These are phyloP conservation scores for Neurospora tetraspora DNA, from an alignment of 495 filamentous ascomycete species.

Conservation along the genomic window DNA sequence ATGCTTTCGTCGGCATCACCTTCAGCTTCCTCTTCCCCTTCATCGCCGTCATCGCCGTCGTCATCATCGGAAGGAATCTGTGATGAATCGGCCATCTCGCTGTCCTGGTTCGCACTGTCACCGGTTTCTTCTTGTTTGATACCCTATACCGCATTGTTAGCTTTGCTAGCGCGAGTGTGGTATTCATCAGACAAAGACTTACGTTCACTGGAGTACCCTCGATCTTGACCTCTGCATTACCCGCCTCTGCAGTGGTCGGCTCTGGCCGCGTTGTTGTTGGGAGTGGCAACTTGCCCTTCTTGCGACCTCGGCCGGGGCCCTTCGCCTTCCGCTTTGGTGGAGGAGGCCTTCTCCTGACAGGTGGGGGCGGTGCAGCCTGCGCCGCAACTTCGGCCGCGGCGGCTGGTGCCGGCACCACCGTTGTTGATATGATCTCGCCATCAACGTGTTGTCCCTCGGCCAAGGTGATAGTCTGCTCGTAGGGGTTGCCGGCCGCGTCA, in stretches of 20 bases:
- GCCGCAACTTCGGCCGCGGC: constrained; percentile 15
- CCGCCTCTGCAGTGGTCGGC: constrained; percentile 19
- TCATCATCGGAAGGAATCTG: constrained; percentile 50
- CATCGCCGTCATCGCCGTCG: constrained; percentile 36
- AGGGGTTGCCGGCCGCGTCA: constrained; percentile 68
- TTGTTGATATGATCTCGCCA: constrained; percentile 62
- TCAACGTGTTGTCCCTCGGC: constrained; percentile 73
- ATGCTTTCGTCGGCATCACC: constrained; percentile 27
- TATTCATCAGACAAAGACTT: constrained; percentile 1
- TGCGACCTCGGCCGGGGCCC: constrained; percentile 55
- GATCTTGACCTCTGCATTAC: constrained; percentile 8
- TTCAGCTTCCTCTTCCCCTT: constrained; percentile 29
- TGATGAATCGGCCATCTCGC: constrained; percentile 42
- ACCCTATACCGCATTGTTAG: constrained; percentile 13
- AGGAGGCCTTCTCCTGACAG: constrained; percentile 51
- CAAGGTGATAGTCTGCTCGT: constrained; percentile 70
- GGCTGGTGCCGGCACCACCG: constrained; percentile 30
- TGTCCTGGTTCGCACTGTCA: constrained; percentile 28
- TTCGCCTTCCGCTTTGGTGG: constrained; percentile 69
- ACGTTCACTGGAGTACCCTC: constrained; percentile 25
- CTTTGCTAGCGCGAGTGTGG: neutral
- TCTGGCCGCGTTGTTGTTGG: constrained; percentile 13
- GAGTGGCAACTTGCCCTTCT: constrained; percentile 50
- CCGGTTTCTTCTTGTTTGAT: constrained; percentile 32
- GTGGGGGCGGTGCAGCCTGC: constrained; percentile 19